Base-by-base conservation (phyloP, 768 basidiomycete species). In the Leccinum disarticulatum region DNA sequence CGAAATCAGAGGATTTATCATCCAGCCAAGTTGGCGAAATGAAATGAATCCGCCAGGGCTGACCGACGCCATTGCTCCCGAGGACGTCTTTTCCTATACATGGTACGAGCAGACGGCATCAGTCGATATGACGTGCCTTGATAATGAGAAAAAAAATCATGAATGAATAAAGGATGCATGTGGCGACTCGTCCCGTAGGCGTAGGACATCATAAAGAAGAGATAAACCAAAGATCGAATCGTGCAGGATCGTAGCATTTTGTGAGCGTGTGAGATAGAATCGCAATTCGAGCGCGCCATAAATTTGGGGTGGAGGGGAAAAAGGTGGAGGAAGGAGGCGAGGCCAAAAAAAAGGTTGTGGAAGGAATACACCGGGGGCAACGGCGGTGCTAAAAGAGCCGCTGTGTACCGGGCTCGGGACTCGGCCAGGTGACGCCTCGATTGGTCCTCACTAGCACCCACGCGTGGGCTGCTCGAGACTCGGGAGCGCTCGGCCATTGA, bases 211-310 rank as follows among this genome's bases (percentile, higher is more conserved):
- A 33, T 10, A 51, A 14, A 6, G 30, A 50, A 9, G 19, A 43
- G 25, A 27, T 25, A n/a, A 35, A 33, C 19, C 27, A 22, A 6
- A 49, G 22, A 33, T 31, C 36, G 10, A 46, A 35, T 46, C 14
- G 17, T 58, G 25, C 59, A 60, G 59, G 49, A 56, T 46, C 22
- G 48, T 50, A 7, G 36, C 19, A 28, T 41, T 51, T 57, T 51
- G 38, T 49, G 35, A 50, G 28, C 35, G 10, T 28, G 14, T 22
- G 46, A 35, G 41, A 30, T 7, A 56, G 13, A 10, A 57, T 41
- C 36, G 22, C 55, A 22, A 57, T 38, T 50, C n/a, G 7, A 19
- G 22, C 22, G 17, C 15, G 17, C 17, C 28, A 35, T 10, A 31
- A 30, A 1, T 22, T 22, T 22, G 46, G 47, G n/a, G 36, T n/a